Evolutionary conservation across 176 grass and related monocot genomes (phyloP), one percentile per base, ranked within the genome.

Genomic region (Oryza rufipogon): DNA sequence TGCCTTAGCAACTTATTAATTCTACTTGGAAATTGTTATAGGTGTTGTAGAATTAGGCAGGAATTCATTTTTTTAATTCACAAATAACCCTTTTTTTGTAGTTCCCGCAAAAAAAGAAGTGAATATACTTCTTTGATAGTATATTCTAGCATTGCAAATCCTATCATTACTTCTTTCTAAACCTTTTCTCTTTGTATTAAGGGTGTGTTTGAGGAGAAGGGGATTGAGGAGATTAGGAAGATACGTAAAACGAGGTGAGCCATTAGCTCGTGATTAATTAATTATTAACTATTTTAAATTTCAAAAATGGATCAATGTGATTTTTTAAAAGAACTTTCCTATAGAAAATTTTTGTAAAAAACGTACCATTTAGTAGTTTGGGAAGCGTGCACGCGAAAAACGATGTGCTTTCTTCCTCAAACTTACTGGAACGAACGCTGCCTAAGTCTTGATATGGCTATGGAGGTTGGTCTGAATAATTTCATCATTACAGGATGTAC

Each of bases 401-500:
- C n/a, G n/a, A n/a, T n/a, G n/a, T n/a, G n/a, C n/a, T n/a, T n/a
- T n/a, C n/a, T n/a, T n/a, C n/a, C n/a, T n/a, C n/a, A n/a, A n/a
- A n/a, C n/a, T n/a, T n/a, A n/a, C n/a, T n/a, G n/a, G n/a, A n/a
- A n/a, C n/a, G n/a, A n/a, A n/a, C n/a, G n/a, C n/a, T n/a, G n/a
- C n/a, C n/a, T n/a, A n/a, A 58, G 8, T 58, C 63, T 42, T 80
- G 41, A 67, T 67, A 17, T 80, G 17, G 25, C 16, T 74, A 56
- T 15, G 68, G n/a, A n/a, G n/a, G n/a, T 78, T 61, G 16, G 61
- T 84, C 12, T 14, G 17, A 54, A 28, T 77, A 0, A 64, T 72
- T 60, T 64, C 58, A 0, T 68, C 15, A 60, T 9, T 73, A 69
- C 74, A 90, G 80, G 75, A 63, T 70, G 1, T 70, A 36, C 56